Percentiles rank a stretch among this genome's conserved stretches.
Conservation (phyloP, 345 rosid species). For the Hibiscus syriacus region DNA sequence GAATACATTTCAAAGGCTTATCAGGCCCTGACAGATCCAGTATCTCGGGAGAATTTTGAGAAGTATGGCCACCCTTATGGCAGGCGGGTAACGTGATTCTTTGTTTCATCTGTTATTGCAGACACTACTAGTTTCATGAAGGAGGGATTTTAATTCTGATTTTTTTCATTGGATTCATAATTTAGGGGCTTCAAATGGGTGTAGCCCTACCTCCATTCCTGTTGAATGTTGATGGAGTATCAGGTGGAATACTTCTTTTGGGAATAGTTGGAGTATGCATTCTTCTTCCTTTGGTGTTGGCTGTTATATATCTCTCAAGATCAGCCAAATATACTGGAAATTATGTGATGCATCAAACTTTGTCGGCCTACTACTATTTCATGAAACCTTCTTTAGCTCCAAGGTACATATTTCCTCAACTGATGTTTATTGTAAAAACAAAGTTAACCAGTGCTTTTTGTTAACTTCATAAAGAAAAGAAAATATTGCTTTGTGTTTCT, state of each 20-base stretch:
- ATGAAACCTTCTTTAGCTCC: slow-evolving; percentile 99
- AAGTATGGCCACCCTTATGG: slow-evolving; percentile 99
- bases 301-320: slow-evolving; percentile 90
- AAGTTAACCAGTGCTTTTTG: not conserved
- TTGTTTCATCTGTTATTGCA: slow-evolving; percentile 4
- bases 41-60: slow-evolving; percentile 95
- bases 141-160: not conserved
- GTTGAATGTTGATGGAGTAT: slow-evolving; percentile 87
- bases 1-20: slow-evolving; percentile 94
- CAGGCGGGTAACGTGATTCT: slow-evolving; percentile 55
- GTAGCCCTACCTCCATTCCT: slow-evolving; percentile 96
- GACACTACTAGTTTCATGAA: not conserved
- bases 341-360: slow-evolving; percentile 95
- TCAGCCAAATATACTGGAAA: slow-evolving; percentile 98
- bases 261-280: slow-evolving; percentile 98
- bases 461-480: too few relatives aligned
- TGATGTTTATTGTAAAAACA: not conserved
- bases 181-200: slow-evolving; percentile 99
- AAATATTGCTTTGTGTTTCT: not conserved
- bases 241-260: slow-evolving; percentile 92
- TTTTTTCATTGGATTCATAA: slow-evolving; percentile 6
- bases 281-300: slow-evolving; percentile 86
- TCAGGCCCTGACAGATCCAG: slow-evolving; percentile 90
- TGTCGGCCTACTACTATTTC: slow-evolving; percentile 74
- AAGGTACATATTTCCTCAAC: slow-evolving; percentile 36